Evolutionary conservation across 1,284 basidiomycete genomes (phyloP), one percentile per base, ranked within the genome.

Genomic region (Termitomyces sp.): DNA sequence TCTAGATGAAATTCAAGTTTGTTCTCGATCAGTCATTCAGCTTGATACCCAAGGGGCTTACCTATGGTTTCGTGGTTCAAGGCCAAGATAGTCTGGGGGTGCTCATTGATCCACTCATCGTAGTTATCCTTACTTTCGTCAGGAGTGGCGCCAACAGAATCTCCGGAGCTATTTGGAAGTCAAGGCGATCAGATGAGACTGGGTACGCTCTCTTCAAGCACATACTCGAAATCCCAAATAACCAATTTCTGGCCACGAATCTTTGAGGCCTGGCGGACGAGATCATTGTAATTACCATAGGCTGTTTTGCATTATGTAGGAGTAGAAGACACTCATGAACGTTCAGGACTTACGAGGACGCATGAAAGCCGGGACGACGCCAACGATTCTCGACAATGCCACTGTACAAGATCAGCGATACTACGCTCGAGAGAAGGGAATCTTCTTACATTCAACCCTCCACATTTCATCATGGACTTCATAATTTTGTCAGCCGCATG

Each of bases 61-160:
- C 74, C 64, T 47, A 71, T 64, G 5, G 70, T 68, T 59, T 78
- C 74, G 57, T 79, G 76, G 55, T 79, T 77, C 28, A 80, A 66
- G 0, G 78, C 64, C 28, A 79, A 62, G 40, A 77, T 66, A 28
- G 65, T 76, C 44, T 57, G 63, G 3, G 77, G 76, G 47, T 67
- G 70, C 7, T 58, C 12, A 5, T 59, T 57, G 4, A 74, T 66
- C 5, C 55, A 6, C 0, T 54, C 13, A 19, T 57, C 58, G 38
- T 61, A 61, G 13, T 24, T 13, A 17, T 39, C 40, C 26, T 61
- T 36, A 33, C 57, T 61, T 30, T 57, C 28, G 1, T 52, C 51
- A 17, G 49, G 40, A 26, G 55, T 55, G 10, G 55, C 51, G 5
- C 59, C 59, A 34, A 39, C 13, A 10, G 59, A 58, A 34, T 57